Conservation (phyloP, 805 yeast species). For the Saccharomycopsis capsularis region DNA sequence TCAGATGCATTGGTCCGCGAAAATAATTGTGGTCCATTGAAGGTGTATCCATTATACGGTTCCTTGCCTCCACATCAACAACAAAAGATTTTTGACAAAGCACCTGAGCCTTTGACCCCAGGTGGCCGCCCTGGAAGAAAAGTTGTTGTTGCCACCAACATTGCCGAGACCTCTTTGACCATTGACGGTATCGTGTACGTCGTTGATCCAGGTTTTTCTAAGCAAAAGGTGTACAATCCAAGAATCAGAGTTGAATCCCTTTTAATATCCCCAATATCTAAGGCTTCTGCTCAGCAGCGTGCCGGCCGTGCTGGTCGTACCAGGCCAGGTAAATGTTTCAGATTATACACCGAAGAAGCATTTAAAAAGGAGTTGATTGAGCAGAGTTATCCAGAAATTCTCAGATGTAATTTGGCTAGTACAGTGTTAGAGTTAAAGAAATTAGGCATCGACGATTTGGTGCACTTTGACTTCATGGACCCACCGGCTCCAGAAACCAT, state of each 20-base stretch:
- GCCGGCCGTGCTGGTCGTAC: conserved; percentile 99
- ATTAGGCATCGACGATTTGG: conserved; percentile 90
- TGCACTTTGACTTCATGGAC: conserved; percentile 97
- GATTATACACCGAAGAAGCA: conserved; percentile 94
- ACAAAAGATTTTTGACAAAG: conserved; percentile 87
- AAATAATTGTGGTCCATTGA: conserved; percentile 80
- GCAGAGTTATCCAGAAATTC: conserved; percentile 93
- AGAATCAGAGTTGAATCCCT: conserved; percentile 92
- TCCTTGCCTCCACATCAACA: conserved; percentile 95
- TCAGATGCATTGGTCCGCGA: conserved; percentile 85
- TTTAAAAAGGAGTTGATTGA: conserved; percentile 89
- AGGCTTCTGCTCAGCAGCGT: conserved; percentile 96
- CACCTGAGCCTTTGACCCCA: conserved; percentile 63
- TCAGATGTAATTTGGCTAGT: conserved; percentile 82
- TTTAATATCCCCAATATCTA: conserved; percentile 91
- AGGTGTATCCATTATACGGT: conserved; percentile 91
- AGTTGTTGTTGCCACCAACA: conserved; percentile 85
- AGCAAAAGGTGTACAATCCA: conserved; percentile 95
- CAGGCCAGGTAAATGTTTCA: conserved; percentile 95
- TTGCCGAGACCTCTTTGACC: conserved; percentile 96
- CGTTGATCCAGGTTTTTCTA: conserved; percentile 95
- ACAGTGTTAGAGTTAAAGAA: conserved; percentile 92
- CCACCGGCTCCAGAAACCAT: conserved; percentile 99
- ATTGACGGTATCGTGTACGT: conserved; percentile 97
- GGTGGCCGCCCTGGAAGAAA: conserved; percentile 93